Evolutionary conservation across 208 protist species (phyloP).

Genomic region (Crithidia thermophila): DNA sequence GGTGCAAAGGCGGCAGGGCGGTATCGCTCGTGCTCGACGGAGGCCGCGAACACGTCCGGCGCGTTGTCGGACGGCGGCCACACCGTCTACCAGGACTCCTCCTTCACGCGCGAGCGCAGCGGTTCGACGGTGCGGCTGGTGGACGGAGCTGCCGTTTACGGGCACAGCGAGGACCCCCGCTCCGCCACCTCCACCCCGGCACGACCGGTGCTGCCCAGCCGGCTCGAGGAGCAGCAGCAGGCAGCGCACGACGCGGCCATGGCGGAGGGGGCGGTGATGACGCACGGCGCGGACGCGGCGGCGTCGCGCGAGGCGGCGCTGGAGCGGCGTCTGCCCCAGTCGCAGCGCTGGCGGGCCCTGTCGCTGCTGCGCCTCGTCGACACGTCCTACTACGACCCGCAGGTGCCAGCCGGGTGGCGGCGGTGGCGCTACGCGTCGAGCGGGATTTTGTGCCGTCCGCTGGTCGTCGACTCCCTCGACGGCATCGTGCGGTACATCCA

Average conservation of each 20-base stretch:
- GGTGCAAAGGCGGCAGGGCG: background rate
- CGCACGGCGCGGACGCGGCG: background rate
- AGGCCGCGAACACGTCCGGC: constrained; percentile 36
- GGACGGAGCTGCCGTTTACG: constrained; percentile 2
- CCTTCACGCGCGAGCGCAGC: constrained; percentile 24
- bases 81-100: constrained; percentile 24
- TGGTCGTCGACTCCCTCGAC: constrained; percentile 79
- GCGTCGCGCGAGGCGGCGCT: background rate
- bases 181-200: constrained; percentile 21
- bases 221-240: constrained; percentile 20
- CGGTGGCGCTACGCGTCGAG: constrained; percentile 58
- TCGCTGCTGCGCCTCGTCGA: constrained; percentile 32
- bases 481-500: constrained; percentile 65
- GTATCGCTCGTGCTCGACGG: constrained; percentile 21
- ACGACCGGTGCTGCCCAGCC: background rate
- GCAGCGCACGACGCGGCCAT: background rate
- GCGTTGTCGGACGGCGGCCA: constrained; percentile 31
- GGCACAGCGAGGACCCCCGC: constrained; percentile 18
- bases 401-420: constrained; percentile 51
- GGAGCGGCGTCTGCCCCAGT: constrained; percentile 23
- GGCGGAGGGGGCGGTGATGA: background rate
- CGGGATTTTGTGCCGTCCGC: constrained; percentile 46
- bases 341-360: constrained; percentile 39
- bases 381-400: constrained; percentile 32
- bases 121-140: constrained; percentile 21